phyloP scores from a whole-genome alignment of 2,329 filamentous ascomycete species.

The Chaetomiaceae sp. region DNA sequence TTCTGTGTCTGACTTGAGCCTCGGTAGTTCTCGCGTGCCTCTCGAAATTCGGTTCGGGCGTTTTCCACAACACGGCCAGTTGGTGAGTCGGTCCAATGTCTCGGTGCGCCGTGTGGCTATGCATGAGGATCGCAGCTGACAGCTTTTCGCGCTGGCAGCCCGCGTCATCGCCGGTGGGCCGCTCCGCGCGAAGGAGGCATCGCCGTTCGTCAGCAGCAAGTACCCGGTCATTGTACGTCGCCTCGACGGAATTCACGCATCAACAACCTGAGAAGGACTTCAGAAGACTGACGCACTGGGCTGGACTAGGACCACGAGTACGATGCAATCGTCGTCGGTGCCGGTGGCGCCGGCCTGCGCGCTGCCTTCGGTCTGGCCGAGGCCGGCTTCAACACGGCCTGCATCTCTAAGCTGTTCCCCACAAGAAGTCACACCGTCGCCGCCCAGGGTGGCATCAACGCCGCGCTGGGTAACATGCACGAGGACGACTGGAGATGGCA shows the following conservation, averaged over 20 bases:
- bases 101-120: not conserved
- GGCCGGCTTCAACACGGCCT: constrained; percentile 84
- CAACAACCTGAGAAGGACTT: not conserved
- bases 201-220: constrained; percentile 77
- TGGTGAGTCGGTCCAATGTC: constrained; percentile 46
- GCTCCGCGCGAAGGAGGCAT: constrained; percentile 88
- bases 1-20: constrained; percentile 22
- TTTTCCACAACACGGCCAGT: constrained; percentile 84
- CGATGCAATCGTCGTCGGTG: constrained; percentile 90
- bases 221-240: constrained; percentile 84
- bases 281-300: constrained; percentile 13
- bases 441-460: constrained; percentile 79
- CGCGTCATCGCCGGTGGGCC: constrained; percentile 81
- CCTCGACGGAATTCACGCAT: constrained; percentile 9
- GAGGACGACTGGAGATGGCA: constrained; percentile 98
- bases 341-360: constrained; percentile 73
- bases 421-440: constrained; percentile 82
- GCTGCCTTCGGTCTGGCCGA: constrained; percentile 81
- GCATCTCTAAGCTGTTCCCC: constrained; percentile 81
- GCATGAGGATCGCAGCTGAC: constrained; percentile 1
- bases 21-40: constrained; percentile 55
- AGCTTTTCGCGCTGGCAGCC: constrained; percentile 41
- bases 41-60: constrained; percentile 57
- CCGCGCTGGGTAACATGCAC: constrained; percentile 91
- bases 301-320: constrained; percentile 80